A percentile compares a stretch with the other conserved stretches of the same genome.
phyloP scores from a whole-genome alignment of 306 rosid genomes.

The Prunus campanulata region DNA sequence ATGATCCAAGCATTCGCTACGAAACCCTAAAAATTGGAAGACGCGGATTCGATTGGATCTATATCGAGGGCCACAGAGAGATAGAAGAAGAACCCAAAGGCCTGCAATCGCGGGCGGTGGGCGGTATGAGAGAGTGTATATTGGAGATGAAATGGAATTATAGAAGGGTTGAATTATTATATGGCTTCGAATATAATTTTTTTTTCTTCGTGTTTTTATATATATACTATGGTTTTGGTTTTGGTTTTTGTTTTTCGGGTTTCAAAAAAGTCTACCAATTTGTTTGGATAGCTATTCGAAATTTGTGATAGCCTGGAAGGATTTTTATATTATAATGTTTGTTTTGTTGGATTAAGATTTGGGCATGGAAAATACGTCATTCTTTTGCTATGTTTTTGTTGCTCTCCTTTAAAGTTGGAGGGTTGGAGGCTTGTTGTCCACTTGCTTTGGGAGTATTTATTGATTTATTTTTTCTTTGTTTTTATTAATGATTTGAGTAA shows the following conservation, averaged over 20 bases:
- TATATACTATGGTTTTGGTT: not conserved
- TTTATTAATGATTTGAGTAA: not conserved
- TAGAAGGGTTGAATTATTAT: constrained; percentile 17
- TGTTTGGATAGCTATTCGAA: not conserved
- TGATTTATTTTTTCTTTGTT: not conserved
- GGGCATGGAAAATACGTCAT: not conserved
- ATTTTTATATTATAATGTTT: not conserved
- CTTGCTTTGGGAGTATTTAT: constrained; percentile 6
- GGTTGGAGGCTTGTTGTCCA: constrained; percentile 22
- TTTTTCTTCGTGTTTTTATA: not conserved
- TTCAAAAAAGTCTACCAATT: not conserved
- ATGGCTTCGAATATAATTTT: not conserved
- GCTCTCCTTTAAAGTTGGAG: constrained; percentile 52
- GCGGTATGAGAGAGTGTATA: constrained; percentile 21
- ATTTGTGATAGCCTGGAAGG: not conserved
- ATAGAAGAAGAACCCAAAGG: constrained; percentile 24
- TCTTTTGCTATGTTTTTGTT: not conserved
- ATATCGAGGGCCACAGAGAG: constrained; percentile 24
- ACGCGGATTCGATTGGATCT: constrained; percentile 44
- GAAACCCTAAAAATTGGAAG: constrained; percentile 54
- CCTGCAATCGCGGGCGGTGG: constrained; percentile 57
- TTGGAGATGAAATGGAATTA: constrained; percentile 12
- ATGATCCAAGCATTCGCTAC: constrained; percentile 6
- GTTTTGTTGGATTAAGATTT: not conserved
- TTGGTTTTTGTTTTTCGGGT: not conserved